Evolutionary conservation across 2,329 filamentous ascomycete species (phyloP), one percentile per base, ranked within the genome.

Genomic region (Aaosphaeria pasadenensis): DNA sequence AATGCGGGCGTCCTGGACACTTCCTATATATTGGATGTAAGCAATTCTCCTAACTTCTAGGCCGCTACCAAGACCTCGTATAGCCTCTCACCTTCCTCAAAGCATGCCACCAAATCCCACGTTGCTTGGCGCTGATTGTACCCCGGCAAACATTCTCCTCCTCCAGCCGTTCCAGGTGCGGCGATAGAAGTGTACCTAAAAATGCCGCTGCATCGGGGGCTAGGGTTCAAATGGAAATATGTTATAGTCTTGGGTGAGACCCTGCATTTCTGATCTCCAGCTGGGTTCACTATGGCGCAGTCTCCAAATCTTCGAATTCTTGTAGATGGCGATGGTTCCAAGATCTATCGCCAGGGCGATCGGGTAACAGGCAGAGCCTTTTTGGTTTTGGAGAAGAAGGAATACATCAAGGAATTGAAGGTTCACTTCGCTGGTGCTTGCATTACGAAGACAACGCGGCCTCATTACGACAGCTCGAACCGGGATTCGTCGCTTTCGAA

Each of bases 361-460:
- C 60, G 57, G 42, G 62, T 70, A 40, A 67, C 58, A 39, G 67
- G 67, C 44, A 66, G 58, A 52, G 55, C 68, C 30, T 51, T 57
- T n/a, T 51, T 68, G 24, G 51, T 58, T 30, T 44, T 61, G 7
- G 59, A 63, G 51, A 54, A 63, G 45, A 48, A 67, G 49, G 54
- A 59, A 38, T 43, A 62, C 5, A 50, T 70, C 42, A 58, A 58
- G 28, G 59, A 56, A 1, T 47, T 70, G 43, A 62, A 57, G 33
- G 32, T 70, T 30, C 49, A 57, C 24, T 69, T 71, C 46, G 53
- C 53, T 17, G 68, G 68, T 39, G 58, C 46, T 40, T 66, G 64
- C 45, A 56, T 62, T 29, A 70, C 66, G 4, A 67, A 57, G 44
- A 69, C 64, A 2, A 63, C 61, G 30, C 46, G 66, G 31, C 60